Evolutionary conservation across 371 early-diverging fungal species (phyloP).

Genomic region (Apophysomyces sp.): DNA sequence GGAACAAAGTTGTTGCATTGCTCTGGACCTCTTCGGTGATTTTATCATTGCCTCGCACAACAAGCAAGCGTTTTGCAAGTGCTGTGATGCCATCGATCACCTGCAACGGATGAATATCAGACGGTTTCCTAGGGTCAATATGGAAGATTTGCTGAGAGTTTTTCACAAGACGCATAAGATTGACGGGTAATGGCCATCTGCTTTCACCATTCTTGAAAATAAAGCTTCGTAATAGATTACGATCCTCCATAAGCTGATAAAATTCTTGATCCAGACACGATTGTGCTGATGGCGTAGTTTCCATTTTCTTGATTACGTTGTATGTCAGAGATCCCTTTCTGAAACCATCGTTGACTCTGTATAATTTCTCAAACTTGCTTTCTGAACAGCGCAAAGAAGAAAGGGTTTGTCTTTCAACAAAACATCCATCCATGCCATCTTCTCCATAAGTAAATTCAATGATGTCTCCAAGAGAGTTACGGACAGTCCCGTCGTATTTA

Average conservation of each 20-base stretch:
- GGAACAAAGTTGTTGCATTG: slow-evolving; percentile 92
- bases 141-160: slow-evolving; percentile 92
- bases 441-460: slow-evolving; percentile 98
- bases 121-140: slow-evolving; percentile 76
- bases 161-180: slow-evolving; percentile 85
- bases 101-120: slow-evolving; percentile 85
- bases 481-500: slow-evolving; percentile 97
- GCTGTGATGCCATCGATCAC: slow-evolving; percentile 73
- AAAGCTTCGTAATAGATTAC: slow-evolving; percentile 67
- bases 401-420: slow-evolving; percentile 87
- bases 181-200: slow-evolving; percentile 90
- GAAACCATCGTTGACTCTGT: slow-evolving; percentile 75
- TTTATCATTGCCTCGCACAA: slow-evolving; percentile 88
- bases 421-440: slow-evolving; percentile 98
- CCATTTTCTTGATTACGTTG: slow-evolving; percentile 63
- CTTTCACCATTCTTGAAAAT: slow-evolving; percentile 80
- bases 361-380: slow-evolving; percentile 74
- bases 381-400: slow-evolving; percentile 68
- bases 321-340: slow-evolving; percentile 66
- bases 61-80: slow-evolving; percentile 72
- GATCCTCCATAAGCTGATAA: slow-evolving; percentile 72
- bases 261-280: slow-evolving; percentile 81
- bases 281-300: slow-evolving; percentile 71
- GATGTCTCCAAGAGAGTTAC: slow-evolving; percentile 92
- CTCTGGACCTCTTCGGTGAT: slow-evolving; percentile 85